Base-by-base conservation (phyloP, 805 yeast species). In the Candida patagonica region DNA sequence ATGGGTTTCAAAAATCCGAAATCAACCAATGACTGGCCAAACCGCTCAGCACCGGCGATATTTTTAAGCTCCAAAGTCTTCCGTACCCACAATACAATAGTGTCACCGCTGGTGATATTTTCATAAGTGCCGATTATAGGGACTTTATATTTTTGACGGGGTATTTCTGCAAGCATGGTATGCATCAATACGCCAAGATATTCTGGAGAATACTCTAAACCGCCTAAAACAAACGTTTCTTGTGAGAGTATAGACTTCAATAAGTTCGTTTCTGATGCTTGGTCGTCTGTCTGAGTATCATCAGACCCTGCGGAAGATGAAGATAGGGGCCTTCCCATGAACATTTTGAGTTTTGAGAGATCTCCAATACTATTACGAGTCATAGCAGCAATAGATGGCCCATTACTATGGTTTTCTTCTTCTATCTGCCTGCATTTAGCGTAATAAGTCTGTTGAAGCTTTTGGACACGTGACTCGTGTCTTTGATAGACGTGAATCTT, bases 11-110 rank as follows among this genome's bases (percentile, higher is more conserved):
- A 54, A 46, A 73, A 80, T 0, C 83, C 87, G 38, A 69, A 55
- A 25, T 71, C 65, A 9, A 83, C 60, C 45, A 84, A 65, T 47
- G 77, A 84, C 59, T 82, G 89, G 15, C 95, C 95, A 57, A 82
- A 75, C 26, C 54, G 55, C 58, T 86, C 95, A 7, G 84, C 80
- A 48, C 70, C 71, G 13, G 74, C 82, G 20, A 78, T 61, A 49
- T 72, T 70, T 10, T 56, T 52, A 33, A 68, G 62, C 8, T 68
- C 63, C 37, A 76, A 58, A 46, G 71, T 69, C 41, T 68, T 68
- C 36, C 75, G 67, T 16, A 79, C 55, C 73, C 81, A 77, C 35
- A 70, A 66, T 1, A 78, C 73, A 19, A 81, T 73, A 6, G 70
- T 63, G 2, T 76, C 67, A 8, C 89, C 89, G 0, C 75, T 65